These are phyloP conservation scores for Wickerhamomyces mucosus DNA, from an alignment of 805 yeast species.

Conservation along the genomic window DNA sequence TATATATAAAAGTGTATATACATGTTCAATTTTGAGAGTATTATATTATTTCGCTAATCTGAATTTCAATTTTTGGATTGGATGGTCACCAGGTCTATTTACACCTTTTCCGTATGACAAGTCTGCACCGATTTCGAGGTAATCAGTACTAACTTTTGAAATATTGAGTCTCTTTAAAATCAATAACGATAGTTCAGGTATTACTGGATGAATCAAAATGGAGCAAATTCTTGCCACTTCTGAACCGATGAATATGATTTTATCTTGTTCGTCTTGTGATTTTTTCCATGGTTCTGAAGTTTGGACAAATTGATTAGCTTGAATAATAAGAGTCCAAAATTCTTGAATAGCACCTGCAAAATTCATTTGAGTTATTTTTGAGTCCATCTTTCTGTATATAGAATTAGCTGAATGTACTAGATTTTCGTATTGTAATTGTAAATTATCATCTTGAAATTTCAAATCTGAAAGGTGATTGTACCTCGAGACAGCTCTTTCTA, in stretches of 20 bases:
- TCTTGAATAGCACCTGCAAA: slow-evolving; percentile 45
- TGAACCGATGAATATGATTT: slow-evolving; percentile 52
- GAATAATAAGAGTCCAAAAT: slow-evolving; percentile 50
- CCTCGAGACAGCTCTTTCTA: slow-evolving; percentile 32
- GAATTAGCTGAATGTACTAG: slow-evolving; percentile 26
- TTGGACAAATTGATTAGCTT: slow-evolving; percentile 62
- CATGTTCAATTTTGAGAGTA: slow-evolving; percentile 1
- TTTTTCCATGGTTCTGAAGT: slow-evolving; percentile 63
- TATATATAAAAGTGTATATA: slow-evolving; percentile 5
- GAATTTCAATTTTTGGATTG: slow-evolving; percentile 28
- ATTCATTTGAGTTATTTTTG: slow-evolving; percentile 35
- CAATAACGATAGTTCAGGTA: slow-evolving; percentile 51
- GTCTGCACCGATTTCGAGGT: slow-evolving; percentile 50
- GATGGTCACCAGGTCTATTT: slow-evolving; percentile 42
- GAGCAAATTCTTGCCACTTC: slow-evolving; percentile 64
- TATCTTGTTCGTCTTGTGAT: slow-evolving; percentile 28
- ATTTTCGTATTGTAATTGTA: slow-evolving; percentile 6
- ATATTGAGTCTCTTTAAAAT: slow-evolving; percentile 62
- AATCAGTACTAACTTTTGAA: slow-evolving; percentile 31
- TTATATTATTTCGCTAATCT: slow-evolving; percentile 3
- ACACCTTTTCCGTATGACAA: slow-evolving; percentile 47
- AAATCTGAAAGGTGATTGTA: slow-evolving; percentile 1
- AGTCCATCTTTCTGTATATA: slow-evolving; percentile 31
- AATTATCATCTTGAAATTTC: slow-evolving; percentile 4
- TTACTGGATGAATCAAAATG: slow-evolving; percentile 60